Evolutionary conservation across 371 early-diverging fungal species (phyloP), one percentile per base, ranked within the genome.

Genomic region (Nematocida ausubeli): DNA sequence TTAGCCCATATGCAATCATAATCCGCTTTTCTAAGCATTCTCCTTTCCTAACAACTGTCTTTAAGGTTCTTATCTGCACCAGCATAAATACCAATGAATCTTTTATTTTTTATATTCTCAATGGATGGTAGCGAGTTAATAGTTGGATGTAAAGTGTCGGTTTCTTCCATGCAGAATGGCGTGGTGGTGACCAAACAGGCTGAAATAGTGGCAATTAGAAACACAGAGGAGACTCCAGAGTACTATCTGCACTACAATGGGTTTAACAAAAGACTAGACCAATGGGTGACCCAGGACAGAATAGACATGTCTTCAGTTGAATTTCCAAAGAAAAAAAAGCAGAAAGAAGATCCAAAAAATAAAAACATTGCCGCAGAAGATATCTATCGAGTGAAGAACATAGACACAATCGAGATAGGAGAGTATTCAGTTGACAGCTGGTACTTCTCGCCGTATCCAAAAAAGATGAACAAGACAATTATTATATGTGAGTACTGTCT

Each of bases 231-330:
- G 0, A 75, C 73, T 37, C 80, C 87, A 19, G 90, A 92, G 85
- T 95, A 91, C 83, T 99, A 98, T 86, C 92, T 99, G 1, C 98
- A 99, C 84, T 97, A 95, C 84, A 89, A 91, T 3, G 92, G 93
- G 58, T 95, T 92, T 86, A 99, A 99, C 88, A 96, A 95, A 84
- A 91, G 99, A 52, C 87, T 97, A 66, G 99, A 99, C 87, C 94
- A 95, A 84, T 97, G 98, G 99, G 92, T 98, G 0, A 58, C 88
- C 0, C 88, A 88, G n/a, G 82, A 86, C 0, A 85, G 90, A 24
- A 83, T 95, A 22, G 89, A 92, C 57, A 84, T 94, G 28, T 83
- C 86, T 28, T 86, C 34, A 24, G 78, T 83, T 24, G 83, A 84
- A 64, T 54, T 65, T 22, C 83, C 85, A 5, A 91, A 89, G 85